These are phyloP conservation scores for Aspergillus conjunctus DNA, from an alignment of 495 filamentous ascomycete genomes.

Conservation along the genomic window DNA sequence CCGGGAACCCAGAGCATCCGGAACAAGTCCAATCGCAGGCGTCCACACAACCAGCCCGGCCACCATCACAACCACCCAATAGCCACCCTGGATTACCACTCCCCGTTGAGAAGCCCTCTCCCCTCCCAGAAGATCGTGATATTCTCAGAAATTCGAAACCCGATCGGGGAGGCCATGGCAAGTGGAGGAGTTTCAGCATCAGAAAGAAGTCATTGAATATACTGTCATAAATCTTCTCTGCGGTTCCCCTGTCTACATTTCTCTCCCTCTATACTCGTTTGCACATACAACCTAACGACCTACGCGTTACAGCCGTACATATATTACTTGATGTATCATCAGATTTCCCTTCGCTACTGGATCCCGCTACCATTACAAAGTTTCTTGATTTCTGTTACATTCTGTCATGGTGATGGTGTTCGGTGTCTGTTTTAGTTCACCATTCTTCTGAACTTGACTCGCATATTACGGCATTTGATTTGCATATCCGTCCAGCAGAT, in stretches of 20 bases:
- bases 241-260: background rate
- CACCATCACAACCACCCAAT: conserved; percentile 11
- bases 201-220: conserved; percentile 47
- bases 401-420: conserved; percentile 10
- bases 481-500: conserved; percentile 21
- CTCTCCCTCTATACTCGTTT: conserved; percentile 23
- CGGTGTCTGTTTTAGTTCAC: conserved; percentile 24
- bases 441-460: conserved; percentile 19
- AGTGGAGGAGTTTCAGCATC: conserved; percentile 47
- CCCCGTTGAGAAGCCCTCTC: conserved; percentile 26
- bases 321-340: conserved; percentile 42
- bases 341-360: conserved; percentile 31
- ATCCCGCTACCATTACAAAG: background rate
- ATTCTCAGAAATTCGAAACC: conserved; percentile 25
- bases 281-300: conserved; percentile 36
- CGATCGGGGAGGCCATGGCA: conserved; percentile 33
- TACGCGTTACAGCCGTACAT: conserved; percentile 26
- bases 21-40: conserved; percentile 19
- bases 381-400: background rate
- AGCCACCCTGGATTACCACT: conserved; percentile 19
- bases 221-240: conserved; percentile 30
- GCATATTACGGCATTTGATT: conserved; percentile 22
- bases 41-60: conserved; percentile 9
- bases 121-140: conserved; percentile 32
- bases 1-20: conserved; percentile 21